These are phyloP conservation scores for Coniochaeta sp. DNA, from an alignment of 2,329 filamentous ascomycete species.

Conservation along the genomic window DNA sequence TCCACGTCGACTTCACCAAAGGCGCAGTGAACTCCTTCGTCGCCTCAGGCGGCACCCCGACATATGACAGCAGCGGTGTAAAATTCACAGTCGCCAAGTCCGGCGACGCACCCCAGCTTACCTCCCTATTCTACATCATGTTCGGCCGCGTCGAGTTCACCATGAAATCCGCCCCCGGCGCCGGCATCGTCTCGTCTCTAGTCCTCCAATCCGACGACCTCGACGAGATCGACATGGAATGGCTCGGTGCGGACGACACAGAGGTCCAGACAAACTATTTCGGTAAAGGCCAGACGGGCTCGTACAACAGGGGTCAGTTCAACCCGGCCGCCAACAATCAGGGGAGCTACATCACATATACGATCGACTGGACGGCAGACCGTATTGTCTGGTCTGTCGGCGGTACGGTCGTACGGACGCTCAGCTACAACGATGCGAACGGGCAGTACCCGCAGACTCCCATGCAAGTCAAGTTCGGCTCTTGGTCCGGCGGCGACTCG, in stretches of 20 bases:
- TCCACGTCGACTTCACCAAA: constrained; percentile 75
- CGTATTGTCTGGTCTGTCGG: constrained; percentile 85
- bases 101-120: constrained; percentile 80
- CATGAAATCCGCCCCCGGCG: constrained; percentile 79
- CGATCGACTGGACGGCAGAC: constrained; percentile 81
- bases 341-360: constrained; percentile 73
- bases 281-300: constrained; percentile 77
- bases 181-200: constrained; percentile 86
- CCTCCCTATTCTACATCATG: constrained; percentile 97
- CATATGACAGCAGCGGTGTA: constrained; percentile 70
- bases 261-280: constrained; percentile 98
- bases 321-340: constrained; percentile 66
- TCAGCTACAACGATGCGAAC: constrained; percentile 62
- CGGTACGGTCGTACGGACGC: constrained; percentile 66
- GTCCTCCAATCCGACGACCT: constrained; percentile 86
- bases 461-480: constrained; percentile 87
- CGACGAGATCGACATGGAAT: constrained; percentile 97
- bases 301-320: constrained; percentile 83
- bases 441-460: constrained; percentile 89
- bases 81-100: constrained; percentile 70
- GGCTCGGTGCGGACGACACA: constrained; percentile 69
- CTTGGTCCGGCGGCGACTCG: constrained; percentile 87
- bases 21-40: constrained; percentile 74
- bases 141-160: constrained; percentile 85
- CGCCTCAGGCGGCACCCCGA: constrained; percentile 55